Evolutionary conservation across 371 early-diverging fungal species (phyloP).

Genomic region (Blakeslea trispora): DNA sequence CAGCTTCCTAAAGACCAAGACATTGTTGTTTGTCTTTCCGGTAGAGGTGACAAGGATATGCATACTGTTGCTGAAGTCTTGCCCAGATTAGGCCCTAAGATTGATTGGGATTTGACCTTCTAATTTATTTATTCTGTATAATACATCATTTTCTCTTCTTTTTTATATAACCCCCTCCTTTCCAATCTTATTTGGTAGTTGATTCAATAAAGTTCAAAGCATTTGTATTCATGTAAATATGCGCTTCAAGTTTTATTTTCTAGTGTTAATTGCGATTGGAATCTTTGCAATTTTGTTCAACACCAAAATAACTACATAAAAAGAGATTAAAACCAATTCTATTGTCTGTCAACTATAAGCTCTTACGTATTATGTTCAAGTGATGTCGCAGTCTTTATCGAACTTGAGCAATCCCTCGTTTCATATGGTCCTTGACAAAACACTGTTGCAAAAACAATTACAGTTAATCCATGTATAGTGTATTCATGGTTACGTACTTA

Average conservation of each 20-base stretch:
- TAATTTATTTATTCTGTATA: conserved; percentile 21
- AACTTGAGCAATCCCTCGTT: conserved; percentile 20
- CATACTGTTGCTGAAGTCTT: conserved; percentile 89
- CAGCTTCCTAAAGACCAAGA: conserved; percentile 77
- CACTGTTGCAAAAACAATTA: not conserved
- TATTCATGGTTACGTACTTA: not conserved
- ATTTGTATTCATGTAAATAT: not conserved
- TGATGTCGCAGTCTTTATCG: not conserved
- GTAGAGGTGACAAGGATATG: conserved; percentile 98
- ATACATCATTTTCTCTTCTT: not conserved
- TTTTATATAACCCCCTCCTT: not conserved
- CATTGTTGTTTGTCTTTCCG: conserved; percentile 89
- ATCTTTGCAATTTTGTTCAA: conserved; percentile 2
- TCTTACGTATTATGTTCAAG: conserved; percentile 7
- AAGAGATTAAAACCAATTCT: no score
- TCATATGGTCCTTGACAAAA: conserved; percentile 20
- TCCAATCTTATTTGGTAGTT: not conserved
- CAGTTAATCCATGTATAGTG: no score
- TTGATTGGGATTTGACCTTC: conserved; percentile 91
- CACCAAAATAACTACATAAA: conserved; percentile 8
- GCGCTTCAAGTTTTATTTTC: not conserved
- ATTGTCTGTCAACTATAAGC: no score
- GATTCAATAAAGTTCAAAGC: not conserved
- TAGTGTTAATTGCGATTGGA: no score
- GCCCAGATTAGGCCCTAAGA: conserved; percentile 87